phyloP scores from a whole-genome alignment of 2,329 filamentous ascomycete species.

The Cytospora schulzeri region DNA sequence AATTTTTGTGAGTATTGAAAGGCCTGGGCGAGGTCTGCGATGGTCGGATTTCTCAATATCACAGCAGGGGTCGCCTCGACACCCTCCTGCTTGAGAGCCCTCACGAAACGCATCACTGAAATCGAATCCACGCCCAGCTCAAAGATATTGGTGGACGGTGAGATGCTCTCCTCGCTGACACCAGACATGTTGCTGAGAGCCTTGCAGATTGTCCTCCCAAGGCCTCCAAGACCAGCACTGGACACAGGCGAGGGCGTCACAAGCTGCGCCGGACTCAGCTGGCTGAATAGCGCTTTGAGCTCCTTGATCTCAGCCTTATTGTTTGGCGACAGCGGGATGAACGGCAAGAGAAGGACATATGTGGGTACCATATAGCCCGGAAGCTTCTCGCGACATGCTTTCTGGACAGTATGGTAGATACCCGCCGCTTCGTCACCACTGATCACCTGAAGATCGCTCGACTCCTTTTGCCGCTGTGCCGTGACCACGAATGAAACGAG shows the following conservation, averaged over 20 bases:
- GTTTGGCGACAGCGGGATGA: conserved; percentile 80
- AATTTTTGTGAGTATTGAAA: conserved; percentile 33
- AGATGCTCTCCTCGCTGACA: conserved; percentile 47
- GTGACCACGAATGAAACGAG: conserved; percentile 73
- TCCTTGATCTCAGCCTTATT: conserved; percentile 83
- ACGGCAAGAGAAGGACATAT: conserved; percentile 71
- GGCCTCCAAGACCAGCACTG: conserved; percentile 33
- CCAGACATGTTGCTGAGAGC: conserved; percentile 58
- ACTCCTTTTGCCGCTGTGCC: background rate
- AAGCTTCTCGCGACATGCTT: conserved; percentile 68
- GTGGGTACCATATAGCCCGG: conserved; percentile 91
- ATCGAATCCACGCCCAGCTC: conserved; percentile 89
- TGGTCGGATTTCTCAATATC: conserved; percentile 64
- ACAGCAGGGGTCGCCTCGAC: conserved; percentile 64
- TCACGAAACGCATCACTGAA: conserved; percentile 72
- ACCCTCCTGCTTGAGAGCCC: conserved; percentile 63
- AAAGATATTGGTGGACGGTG: conserved; percentile 69
- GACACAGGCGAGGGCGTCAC: conserved; percentile 53
- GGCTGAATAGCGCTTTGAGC: conserved; percentile 67
- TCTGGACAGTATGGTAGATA: conserved; percentile 51
- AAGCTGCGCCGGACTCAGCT: conserved; percentile 61
- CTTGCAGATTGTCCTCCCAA: conserved; percentile 51
- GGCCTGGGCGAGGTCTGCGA: conserved; percentile 49
- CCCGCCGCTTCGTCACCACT: conserved; percentile 39
- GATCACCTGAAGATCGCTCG: conserved; percentile 32